Base-by-base conservation (phyloP, 768 basidiomycete genomes). In the Thelephora ganbajun region DNA sequence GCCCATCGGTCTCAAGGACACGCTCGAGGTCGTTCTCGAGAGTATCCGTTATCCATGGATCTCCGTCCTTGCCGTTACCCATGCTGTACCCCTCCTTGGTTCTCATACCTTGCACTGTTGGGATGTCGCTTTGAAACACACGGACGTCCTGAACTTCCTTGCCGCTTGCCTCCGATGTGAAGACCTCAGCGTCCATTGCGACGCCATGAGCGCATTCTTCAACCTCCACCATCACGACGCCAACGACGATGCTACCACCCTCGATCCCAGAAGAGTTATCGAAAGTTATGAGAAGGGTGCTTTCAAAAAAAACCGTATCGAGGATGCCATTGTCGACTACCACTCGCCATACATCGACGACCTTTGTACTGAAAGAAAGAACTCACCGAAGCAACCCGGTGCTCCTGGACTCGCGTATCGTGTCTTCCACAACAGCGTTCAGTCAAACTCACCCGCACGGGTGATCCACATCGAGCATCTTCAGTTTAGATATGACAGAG, bases 141-240 rank as follows among this genome's bases (percentile, higher is more conserved):
- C 72, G 0, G 57, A 66, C 1, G 61, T 72, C 45, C 59, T 71
- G 11, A 64, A 66, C 14, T 69, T 77, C 46, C 63, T 83, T 13
- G 71, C 79, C 16, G 73, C 79, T 0, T 71, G 70, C 22, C 58
- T 80, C 33, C 70, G 77, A 36, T 73, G 73, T 59, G 63, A 64
- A 33, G 76, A 80, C 56, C 70, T 79, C 61, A 64, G 68, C 33
- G 66, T 62, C 2, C 73, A 77, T 5, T 72, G 68, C 55, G 60
- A 59, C 1, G 78, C 72, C 12, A 65, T 82, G 3, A 71, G 71
- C 3, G 77, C 67, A 4, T 60, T 83, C 14, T 61, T 79, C 34
- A 69, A 74, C 23, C 61, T 81, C 9, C 69, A 78, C 56, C 57
- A 53, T 13, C 52, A 58, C 3, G 65, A 69, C 7, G 57, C 66